Conservation (phyloP, 2,329 filamentous ascomycete species). For the Fusarium subtropicale region DNA sequence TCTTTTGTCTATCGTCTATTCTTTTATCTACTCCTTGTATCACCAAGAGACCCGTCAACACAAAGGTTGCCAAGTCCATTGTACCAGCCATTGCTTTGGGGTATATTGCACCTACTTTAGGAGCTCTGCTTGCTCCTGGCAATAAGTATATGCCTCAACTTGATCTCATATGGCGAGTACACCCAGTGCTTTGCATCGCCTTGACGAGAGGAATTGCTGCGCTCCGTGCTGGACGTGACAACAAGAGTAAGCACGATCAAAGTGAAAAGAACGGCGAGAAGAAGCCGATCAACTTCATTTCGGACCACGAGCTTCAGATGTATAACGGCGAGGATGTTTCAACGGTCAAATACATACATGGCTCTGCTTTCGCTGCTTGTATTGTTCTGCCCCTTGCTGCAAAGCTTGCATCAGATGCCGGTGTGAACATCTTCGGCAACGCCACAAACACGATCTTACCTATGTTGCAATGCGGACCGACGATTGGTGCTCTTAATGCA, state of each 20-base stretch:
- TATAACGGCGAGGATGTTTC: accelerated
- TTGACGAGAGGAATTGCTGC: background rate
- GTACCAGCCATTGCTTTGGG: background rate
- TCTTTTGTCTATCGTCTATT: background rate
- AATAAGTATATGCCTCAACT: background rate
- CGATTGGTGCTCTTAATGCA: background rate
- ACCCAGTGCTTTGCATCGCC: background rate
- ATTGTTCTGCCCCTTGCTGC: background rate
- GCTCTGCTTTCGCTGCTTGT: background rate
- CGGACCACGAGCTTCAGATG: background rate
- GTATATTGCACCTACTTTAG: background rate
- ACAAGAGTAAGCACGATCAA: accelerated
- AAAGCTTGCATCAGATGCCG: background rate
- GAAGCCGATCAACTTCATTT: background rate
- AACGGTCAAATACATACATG: background rate
- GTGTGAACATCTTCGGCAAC: accelerated
- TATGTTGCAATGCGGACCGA: accelerated
- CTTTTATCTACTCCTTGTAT: background rate
- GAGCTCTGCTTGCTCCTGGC: accelerated
- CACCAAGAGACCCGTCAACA: background rate
- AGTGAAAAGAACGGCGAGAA: background rate
- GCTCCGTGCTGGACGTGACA: accelerated
- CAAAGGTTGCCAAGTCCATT: background rate
- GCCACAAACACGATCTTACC: accelerated
- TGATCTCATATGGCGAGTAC: background rate